These are phyloP conservation scores for Teratosphaeriaceae sp. DNA, from an alignment of 2,329 filamentous ascomycete species.

Conservation along the genomic window DNA sequence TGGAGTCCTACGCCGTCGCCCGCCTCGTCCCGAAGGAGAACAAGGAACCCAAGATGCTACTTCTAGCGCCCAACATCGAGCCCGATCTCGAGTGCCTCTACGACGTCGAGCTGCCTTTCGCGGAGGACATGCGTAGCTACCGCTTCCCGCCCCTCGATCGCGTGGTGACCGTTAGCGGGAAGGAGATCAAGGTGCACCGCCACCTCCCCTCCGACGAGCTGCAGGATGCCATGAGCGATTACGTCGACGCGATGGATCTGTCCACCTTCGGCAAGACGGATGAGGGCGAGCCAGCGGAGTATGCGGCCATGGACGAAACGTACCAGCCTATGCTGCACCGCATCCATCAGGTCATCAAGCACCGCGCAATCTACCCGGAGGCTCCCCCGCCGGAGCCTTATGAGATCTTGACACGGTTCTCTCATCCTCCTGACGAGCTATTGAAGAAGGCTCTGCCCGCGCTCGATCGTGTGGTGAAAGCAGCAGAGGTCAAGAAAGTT, in stretches of 20 bases:
- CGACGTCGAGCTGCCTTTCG: conserved; percentile 85
- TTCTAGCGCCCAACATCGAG: conserved; percentile 76
- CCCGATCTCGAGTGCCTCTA: conserved; percentile 76
- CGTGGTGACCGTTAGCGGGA: conserved; percentile 80
- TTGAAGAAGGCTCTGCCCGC: conserved; percentile 50
- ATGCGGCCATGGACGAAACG: conserved; percentile 70
- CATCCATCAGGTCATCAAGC: conserved; percentile 76
- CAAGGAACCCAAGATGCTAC: conserved; percentile 67
- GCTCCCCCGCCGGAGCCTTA: conserved; percentile 56
- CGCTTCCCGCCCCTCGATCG: conserved; percentile 85
- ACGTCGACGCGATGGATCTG: conserved; percentile 90
- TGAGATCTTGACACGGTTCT: conserved; percentile 63
- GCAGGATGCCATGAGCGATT: conserved; percentile 76
- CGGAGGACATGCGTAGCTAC: conserved; percentile 86
- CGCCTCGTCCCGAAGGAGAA: conserved; percentile 78
- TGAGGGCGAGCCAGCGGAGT: conserved; percentile 61
- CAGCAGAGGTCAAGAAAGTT: conserved; percentile 72
- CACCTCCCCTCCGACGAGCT: conserved; percentile 73
- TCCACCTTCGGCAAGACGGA: conserved; percentile 65
- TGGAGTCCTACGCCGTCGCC: conserved; percentile 79
- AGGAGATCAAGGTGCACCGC: conserved; percentile 71
- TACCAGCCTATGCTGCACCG: conserved; percentile 85
- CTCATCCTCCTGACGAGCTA: conserved; percentile 63
- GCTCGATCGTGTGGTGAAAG: conserved; percentile 58
- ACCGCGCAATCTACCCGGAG: conserved; percentile 69